Conservation (phyloP, 345 rosid genomes). For the Eucalyptus pumila region DNA sequence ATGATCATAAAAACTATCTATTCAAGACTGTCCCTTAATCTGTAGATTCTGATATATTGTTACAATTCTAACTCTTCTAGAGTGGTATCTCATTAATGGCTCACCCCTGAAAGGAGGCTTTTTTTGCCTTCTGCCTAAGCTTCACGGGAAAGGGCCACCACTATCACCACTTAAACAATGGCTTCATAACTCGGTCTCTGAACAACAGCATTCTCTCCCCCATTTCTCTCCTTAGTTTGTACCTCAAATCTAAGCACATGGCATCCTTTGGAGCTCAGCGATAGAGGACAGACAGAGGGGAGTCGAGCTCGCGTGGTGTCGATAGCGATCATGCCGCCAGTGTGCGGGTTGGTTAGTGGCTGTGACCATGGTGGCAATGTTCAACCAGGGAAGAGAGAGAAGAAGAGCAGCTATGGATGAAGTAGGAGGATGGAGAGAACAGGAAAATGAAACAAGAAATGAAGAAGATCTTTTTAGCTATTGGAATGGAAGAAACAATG, state of each 20-base stretch:
- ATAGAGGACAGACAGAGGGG: background rate
- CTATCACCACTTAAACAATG: background rate
- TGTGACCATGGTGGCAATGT: background rate
- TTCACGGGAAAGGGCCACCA: accelerated
- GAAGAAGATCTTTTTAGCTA: background rate
- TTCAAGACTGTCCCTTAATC: accelerated
- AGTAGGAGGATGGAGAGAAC: background rate
- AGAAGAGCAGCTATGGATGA: background rate
- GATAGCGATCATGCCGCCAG: background rate
- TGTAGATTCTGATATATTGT: accelerated
- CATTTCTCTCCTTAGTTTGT: background rate
- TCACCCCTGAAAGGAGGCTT: too few relatives aligned
- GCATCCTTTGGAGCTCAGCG: background rate
- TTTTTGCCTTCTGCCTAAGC: too few relatives aligned
- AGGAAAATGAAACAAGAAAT: background rate
- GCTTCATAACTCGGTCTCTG: background rate
- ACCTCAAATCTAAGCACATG: background rate
- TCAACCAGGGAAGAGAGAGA: background rate
- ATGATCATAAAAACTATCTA: too few relatives aligned
- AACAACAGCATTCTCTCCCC: background rate
- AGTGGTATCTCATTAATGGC: accelerated
- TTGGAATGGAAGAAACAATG: background rate
- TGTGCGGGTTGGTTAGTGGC: background rate
- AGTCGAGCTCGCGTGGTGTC: background rate
- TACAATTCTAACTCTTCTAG: too few relatives aligned